Conservation (phyloP, 257 asterid genomes). For the Solanum virginianum region DNA sequence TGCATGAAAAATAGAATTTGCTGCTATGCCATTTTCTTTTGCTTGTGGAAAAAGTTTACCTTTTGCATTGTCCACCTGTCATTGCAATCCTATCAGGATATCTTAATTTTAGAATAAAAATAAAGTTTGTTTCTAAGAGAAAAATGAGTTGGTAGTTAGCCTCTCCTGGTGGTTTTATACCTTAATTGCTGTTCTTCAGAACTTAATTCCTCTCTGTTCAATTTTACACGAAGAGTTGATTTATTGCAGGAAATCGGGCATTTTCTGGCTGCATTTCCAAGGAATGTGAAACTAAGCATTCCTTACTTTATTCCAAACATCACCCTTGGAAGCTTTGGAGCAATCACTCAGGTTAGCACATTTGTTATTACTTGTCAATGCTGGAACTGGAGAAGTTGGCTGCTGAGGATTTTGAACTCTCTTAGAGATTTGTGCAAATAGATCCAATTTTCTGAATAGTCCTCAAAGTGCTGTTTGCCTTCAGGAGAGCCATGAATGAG, state of each 20-base stretch:
- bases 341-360: constrained; percentile 70
- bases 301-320: constrained; percentile 90
- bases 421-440: neutral
- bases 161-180: neutral
- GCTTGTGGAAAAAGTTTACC: neutral
- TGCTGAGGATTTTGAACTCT: neutral
- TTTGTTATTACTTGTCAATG: neutral
- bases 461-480: neutral
- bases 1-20: neutral
- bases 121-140: neutral
- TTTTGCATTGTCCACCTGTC: neutral
- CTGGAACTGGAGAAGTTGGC: neutral
- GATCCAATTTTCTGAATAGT: neutral
- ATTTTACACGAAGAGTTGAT: constrained; percentile 27
- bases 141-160: neutral
- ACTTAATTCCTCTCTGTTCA: neutral
- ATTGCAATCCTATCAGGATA: neutral
- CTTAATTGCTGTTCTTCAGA: neutral
- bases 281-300: constrained; percentile 79
- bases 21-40: neutral
- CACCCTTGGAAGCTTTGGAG: constrained; percentile 97
- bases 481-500: neutral
- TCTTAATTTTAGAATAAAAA: neutral
- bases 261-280: constrained; percentile 77
- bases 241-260: constrained; percentile 94